Base-by-base conservation (phyloP, 345 rosid species). In the Schrenkiella parvula region DNA sequence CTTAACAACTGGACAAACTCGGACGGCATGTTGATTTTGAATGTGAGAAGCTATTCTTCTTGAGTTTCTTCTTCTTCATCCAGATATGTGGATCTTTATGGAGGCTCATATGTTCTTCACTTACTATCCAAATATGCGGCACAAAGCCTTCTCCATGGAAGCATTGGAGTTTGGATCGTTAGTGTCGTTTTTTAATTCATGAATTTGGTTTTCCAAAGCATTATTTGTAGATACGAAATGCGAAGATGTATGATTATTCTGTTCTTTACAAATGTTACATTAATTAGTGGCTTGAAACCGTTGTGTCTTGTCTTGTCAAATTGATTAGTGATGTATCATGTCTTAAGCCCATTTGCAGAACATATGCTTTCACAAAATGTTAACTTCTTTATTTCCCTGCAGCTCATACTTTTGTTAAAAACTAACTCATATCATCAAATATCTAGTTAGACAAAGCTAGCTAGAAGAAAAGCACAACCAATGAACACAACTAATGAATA, bases 221-320 rank as follows among this genome's bases (percentile, higher is more conserved):
- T 80, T 81, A 61, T 77, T 53, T 84, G 93, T 88, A 83, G 90
- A 88, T 88, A 82, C 64, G 38, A 32, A 21, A 34, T 35, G 32
- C 69, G 74, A 80, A 69, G 47, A 55, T 77, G 58, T 74, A 66
- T 73, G 37, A 64, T 76, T 70, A 64, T 74, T 70, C 35, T 64
- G 54, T 34, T 34, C 55, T 56, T 76, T 70, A 53, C 70, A 56
- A 62, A 48, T 72, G 71, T 74, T 69, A 67, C 70, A 68, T 74
- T 56, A 60, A 64, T 52, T 55, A 59, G 72, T 74, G 75, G 53
- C 58, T 68, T 76, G 73, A 65, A 21, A 29, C 50, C 51, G 58
- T 7, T 79, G 71, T 64, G 66, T 53, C 60, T 14, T 59, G 68
- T 59, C 78, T 4, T 58, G 52, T 57, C 52, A 66, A 28, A 25